These are phyloP conservation scores for Ilex asprella DNA, from an alignment of 257 asterid species.

Conservation along the genomic window DNA sequence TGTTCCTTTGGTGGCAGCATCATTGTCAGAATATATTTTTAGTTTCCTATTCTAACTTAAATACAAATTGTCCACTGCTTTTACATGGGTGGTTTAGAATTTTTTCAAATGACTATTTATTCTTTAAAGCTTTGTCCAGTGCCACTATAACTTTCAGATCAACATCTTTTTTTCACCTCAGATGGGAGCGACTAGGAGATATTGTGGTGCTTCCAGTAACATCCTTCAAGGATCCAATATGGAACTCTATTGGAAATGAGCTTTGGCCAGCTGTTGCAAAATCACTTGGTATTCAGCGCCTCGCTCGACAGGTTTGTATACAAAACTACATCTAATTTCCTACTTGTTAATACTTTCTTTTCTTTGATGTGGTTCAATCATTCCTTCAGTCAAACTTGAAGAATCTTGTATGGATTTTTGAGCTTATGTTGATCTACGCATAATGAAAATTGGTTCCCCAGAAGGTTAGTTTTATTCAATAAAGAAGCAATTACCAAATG, in stretches of 20 bases:
- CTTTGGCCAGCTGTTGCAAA: constrained; percentile 81
- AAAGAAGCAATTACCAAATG: too few species aligned
- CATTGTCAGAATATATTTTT: neutral
- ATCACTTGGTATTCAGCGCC: constrained; percentile 70
- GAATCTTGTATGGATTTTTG: too few species aligned
- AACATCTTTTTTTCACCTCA: constrained; percentile 22
- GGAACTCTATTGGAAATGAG: constrained; percentile 66
- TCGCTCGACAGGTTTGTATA: constrained; percentile 78
- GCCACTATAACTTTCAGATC: constrained; percentile 8
- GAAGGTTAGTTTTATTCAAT: too few species aligned
- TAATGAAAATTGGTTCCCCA: too few species aligned
- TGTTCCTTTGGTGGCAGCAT: neutral
- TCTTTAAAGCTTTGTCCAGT: constrained; percentile 1
- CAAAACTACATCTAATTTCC: constrained; percentile 5
- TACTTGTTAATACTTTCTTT: constrained; percentile 8
- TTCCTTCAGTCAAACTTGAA: too few species aligned
- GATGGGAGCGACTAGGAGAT: constrained; percentile 97
- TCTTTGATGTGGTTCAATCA: neutral
- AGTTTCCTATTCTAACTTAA: neutral
- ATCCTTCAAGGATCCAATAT: constrained; percentile 65
- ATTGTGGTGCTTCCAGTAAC: constrained; percentile 68
- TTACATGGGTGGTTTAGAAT: too few species aligned
- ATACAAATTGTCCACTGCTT: too few species aligned
- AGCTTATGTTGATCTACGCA: too few species aligned
- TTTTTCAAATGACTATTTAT: too few species aligned